Conservation (phyloP, 345 rosid genomes). For the Aquilaria malaccensis region DNA sequence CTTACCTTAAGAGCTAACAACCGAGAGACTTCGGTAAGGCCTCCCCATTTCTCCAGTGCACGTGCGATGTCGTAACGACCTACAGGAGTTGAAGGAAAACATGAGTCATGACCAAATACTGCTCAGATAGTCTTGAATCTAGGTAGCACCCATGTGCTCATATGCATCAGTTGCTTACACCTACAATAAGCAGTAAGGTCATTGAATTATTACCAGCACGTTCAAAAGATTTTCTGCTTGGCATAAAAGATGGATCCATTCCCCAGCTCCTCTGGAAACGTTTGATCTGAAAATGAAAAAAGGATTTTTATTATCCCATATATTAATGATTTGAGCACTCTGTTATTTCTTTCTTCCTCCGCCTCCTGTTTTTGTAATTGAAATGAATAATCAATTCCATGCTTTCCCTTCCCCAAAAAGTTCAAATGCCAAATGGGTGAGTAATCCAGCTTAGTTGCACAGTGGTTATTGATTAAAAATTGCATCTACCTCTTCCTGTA, state of each 20-base stretch:
- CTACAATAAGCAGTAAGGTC: not conserved
- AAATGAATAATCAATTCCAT: too few relatives aligned
- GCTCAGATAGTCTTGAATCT: not conserved
- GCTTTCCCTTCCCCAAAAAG: too few relatives aligned
- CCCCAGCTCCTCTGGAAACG: conserved; percentile 89
- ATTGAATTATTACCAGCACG: conserved; percentile 59
- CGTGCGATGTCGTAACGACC: conserved; percentile 96
- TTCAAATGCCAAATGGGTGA: too few relatives aligned
- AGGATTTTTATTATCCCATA: too few relatives aligned
- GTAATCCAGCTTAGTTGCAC: too few relatives aligned
- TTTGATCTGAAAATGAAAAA: conserved; percentile 34
- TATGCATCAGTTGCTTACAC: not conserved
- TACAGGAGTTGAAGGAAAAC: conserved; percentile 8
- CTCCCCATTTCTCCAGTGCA: conserved; percentile 97
- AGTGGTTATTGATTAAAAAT: not conserved
- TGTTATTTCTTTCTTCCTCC: too few relatives aligned
- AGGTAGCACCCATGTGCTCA: not conserved
- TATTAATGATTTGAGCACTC: too few relatives aligned
- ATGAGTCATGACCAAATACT: not conserved
- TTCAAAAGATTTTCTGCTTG: conserved; percentile 91
- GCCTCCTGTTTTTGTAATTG: too few relatives aligned
- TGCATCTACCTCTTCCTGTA: conserved; percentile 78
- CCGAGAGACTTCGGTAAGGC: conserved; percentile 78
- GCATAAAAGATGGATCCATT: conserved; percentile 95
- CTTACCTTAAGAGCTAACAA: conserved; percentile 73